These are phyloP conservation scores for Acacia crassicarpa DNA, from an alignment of 306 rosid species.

Conservation along the genomic window DNA sequence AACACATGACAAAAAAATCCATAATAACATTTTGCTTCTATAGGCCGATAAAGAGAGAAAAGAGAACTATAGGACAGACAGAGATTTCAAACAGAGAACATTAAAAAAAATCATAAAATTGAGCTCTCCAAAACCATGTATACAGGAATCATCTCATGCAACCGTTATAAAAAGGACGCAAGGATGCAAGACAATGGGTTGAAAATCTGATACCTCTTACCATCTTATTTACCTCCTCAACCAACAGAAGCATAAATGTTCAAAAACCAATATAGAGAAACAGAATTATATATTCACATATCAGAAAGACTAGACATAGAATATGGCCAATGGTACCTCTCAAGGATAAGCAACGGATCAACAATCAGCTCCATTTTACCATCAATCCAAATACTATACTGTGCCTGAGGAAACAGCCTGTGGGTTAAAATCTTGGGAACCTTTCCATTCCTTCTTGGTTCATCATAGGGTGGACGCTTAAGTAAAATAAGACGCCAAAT, in stretches of 20 bases:
- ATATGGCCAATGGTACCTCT: constrained; percentile 52
- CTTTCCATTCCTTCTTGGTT: constrained; percentile 96
- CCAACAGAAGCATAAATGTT: constrained; percentile 19
- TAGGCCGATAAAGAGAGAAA: neutral
- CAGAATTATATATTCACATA: constrained; percentile 12
- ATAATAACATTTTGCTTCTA: constrained; percentile 9
- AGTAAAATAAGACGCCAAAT: constrained; percentile 90
- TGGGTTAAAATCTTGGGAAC: constrained; percentile 94
- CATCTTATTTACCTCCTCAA: neutral
- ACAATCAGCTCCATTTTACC: constrained; percentile 98
- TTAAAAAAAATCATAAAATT: constrained; percentile 12
- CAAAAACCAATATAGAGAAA: constrained; percentile 5
- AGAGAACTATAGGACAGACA: neutral
- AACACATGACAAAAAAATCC: constrained; percentile 9
- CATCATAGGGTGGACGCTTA: constrained; percentile 89
- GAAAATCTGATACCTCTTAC: constrained; percentile 3
- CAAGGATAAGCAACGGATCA: constrained; percentile 89
- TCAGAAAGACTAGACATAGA: constrained; percentile 9
- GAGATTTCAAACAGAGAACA: neutral
- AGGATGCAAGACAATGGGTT: neutral
- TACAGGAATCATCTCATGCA: neutral
- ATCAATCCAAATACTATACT: constrained; percentile 96
- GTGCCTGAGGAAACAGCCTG: constrained; percentile 86
- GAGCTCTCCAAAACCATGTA: constrained; percentile 9
- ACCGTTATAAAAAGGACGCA: neutral